These are phyloP conservation scores for Candida nemodendra DNA, from an alignment of 805 yeast genomes.

Conservation along the genomic window DNA sequence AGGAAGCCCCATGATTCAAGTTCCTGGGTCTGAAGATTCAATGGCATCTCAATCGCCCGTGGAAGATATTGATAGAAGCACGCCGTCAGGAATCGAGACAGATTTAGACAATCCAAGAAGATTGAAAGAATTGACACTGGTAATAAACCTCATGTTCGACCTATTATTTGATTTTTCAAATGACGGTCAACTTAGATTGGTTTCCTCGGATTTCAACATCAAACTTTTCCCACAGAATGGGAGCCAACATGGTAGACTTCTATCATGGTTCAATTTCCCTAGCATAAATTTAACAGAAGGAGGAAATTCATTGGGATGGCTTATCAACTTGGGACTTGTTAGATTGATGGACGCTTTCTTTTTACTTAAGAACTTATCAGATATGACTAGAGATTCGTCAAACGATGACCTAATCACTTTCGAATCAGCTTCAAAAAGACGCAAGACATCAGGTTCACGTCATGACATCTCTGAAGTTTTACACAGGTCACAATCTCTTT, in stretches of 20 bases:
- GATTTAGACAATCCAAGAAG: neutral
- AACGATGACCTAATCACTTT: neutral
- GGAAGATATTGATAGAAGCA: neutral
- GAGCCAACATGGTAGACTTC: neutral
- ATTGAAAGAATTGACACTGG: conserved; percentile 13
- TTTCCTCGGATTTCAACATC: conserved; percentile 12
- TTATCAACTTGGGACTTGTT: conserved; percentile 36
- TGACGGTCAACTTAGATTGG: conserved; percentile 9
- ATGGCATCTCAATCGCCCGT: neutral
- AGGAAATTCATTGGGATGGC: conserved; percentile 37
- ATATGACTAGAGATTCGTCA: neutral
- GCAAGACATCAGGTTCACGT: conserved; percentile 27
- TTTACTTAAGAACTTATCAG: conserved; percentile 18
- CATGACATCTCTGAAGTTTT: conserved; percentile 21
- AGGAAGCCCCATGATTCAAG: neutral
- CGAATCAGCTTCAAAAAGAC: conserved; percentile 24
- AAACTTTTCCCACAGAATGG: conserved; percentile 12
- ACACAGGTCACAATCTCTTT: conserved; percentile 26
- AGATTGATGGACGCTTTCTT: conserved; percentile 35
- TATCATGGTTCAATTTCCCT: conserved; percentile 26
- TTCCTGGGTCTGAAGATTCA: neutral
- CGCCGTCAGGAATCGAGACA: neutral
- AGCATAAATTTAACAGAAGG: conserved; percentile 11
- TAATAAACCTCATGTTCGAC: conserved; percentile 18
- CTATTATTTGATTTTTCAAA: conserved; percentile 14